Evolutionary conservation across 768 basidiomycete genomes (phyloP).

Genomic region (Phylloporus arenicola): DNA sequence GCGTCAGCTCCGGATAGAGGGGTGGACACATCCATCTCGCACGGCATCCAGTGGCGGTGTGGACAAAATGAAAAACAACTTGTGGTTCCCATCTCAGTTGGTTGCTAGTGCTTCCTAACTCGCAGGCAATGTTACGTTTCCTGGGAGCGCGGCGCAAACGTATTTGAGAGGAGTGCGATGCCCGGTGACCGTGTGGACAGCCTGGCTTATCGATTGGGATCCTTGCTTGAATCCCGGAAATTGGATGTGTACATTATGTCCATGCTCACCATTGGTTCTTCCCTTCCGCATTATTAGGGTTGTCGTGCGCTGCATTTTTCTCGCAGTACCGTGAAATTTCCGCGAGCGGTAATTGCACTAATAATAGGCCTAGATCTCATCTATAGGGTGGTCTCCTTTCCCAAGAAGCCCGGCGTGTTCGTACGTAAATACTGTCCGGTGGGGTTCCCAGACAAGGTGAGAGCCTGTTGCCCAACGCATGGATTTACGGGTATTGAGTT

Average conservation of each 20-base stretch:
- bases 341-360: constrained; percentile 29
- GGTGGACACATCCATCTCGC: constrained; percentile 19
- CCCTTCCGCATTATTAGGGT: constrained; percentile 4
- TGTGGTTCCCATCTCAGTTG: constrained; percentile 26
- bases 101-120: constrained; percentile 19
- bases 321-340: constrained; percentile 27
- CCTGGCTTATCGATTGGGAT: constrained; percentile 8
- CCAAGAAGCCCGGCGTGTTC: constrained; percentile 11
- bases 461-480: constrained; percentile 10
- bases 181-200: constrained; percentile 12
- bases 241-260: constrained; percentile 15
- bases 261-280: constrained; percentile 8
- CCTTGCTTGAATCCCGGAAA: constrained; percentile 23
- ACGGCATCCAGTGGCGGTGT: constrained; percentile 28
- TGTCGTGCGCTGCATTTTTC: constrained; percentile 18
- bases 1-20: constrained; percentile 11
- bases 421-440: constrained; percentile 24
- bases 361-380: constrained; percentile 23
- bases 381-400: constrained; percentile 18
- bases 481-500: constrained; percentile 18
- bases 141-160: constrained; percentile 19
- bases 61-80: constrained; percentile 24
- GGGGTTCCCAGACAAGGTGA: constrained; percentile 23
- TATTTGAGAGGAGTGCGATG: constrained; percentile 14
- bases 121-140: constrained; percentile 25